Evolutionary conservation across 2,329 filamentous ascomycete species (phyloP).

Genomic region (Plectosphaerella cucumerina): DNA sequence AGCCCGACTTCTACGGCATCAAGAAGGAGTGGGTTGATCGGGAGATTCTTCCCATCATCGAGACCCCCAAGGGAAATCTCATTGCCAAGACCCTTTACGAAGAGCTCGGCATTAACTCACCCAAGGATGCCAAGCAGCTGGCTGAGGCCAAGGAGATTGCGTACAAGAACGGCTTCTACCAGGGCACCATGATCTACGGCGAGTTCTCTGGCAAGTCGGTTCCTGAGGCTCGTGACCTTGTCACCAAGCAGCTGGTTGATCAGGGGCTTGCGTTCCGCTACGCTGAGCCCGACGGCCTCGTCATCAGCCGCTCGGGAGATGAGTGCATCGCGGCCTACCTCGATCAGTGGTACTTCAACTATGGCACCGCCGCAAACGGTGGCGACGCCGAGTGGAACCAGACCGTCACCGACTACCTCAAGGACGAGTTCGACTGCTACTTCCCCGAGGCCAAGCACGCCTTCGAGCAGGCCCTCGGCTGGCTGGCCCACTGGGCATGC

Average conservation of each 20-base stretch:
- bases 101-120: slow-evolving; percentile 92
- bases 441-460: slow-evolving; percentile 70
- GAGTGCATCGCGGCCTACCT: slow-evolving; percentile 90
- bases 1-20: slow-evolving; percentile 93
- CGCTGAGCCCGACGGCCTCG: slow-evolving; percentile 86
- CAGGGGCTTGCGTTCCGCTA: slow-evolving; percentile 82
- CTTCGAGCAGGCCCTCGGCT: slow-evolving; percentile 82
- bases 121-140: slow-evolving; percentile 88
- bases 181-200: slow-evolving; percentile 83
- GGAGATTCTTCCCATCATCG: slow-evolving; percentile 83
- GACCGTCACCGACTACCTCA: slow-evolving; percentile 67
- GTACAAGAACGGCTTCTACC: slow-evolving; percentile 91
- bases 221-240: slow-evolving; percentile 80
- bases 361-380: slow-evolving; percentile 30
- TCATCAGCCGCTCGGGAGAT: slow-evolving; percentile 84
- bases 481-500: slow-evolving; percentile 96
- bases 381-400: slow-evolving; percentile 86
- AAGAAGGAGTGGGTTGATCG: slow-evolving; percentile 94
- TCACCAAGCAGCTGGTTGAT: slow-evolving; percentile 73
- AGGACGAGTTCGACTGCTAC: slow-evolving; percentile 74
- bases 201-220: slow-evolving; percentile 87
- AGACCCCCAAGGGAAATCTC: slow-evolving; percentile 85
- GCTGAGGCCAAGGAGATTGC: slow-evolving; percentile 89
- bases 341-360: slow-evolving; percentile 98
- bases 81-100: slow-evolving; percentile 81